These are phyloP conservation scores for Pleurotus cornucopiae DNA, from an alignment of 768 basidiomycete species.

Conservation along the genomic window DNA sequence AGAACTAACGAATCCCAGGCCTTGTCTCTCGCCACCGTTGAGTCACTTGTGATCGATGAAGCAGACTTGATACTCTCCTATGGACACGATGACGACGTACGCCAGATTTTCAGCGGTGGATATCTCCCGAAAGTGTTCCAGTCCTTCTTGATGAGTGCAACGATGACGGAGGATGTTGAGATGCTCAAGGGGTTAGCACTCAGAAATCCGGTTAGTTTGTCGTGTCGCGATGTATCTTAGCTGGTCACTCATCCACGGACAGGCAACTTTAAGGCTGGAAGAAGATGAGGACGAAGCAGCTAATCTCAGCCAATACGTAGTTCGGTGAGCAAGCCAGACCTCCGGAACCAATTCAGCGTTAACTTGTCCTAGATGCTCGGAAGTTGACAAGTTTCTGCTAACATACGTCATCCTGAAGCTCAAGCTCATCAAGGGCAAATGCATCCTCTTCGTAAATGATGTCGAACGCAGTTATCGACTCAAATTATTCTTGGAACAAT, in stretches of 20 bases:
- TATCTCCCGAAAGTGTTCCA: conserved; percentile 82
- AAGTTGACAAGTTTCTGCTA: conserved; percentile 96
- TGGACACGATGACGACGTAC: conserved; percentile 89
- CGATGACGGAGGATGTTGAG: conserved; percentile 95
- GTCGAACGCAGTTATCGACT: conserved; percentile 92
- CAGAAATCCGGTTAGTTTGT: conserved; percentile 71
- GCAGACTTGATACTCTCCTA: conserved; percentile 97
- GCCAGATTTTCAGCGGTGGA: conserved; percentile 60
- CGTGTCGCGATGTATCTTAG: neutral
- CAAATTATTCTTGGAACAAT: conserved; percentile 97
- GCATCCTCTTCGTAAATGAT: conserved; percentile 94
- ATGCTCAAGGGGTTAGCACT: conserved; percentile 83
- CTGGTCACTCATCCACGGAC: neutral
- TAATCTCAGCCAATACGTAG: conserved; percentile 81
- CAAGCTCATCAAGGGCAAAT: conserved; percentile 93
- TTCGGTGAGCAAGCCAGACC: conserved; percentile 44
- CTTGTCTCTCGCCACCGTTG: conserved; percentile 61
- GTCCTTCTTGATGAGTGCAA: conserved; percentile 95
- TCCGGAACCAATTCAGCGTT: neutral
- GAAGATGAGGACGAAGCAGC: conserved; percentile 82
- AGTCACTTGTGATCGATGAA: conserved; percentile 93
- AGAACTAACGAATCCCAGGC: conserved; percentile 33
- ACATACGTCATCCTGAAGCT: conserved; percentile 96
- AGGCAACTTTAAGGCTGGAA: conserved; percentile 86
- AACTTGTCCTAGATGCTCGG: conserved; percentile 59